These are phyloP conservation scores for Phyllosticta paracitricarpa DNA, from an alignment of 2,329 filamentous ascomycete genomes.

Conservation along the genomic window DNA sequence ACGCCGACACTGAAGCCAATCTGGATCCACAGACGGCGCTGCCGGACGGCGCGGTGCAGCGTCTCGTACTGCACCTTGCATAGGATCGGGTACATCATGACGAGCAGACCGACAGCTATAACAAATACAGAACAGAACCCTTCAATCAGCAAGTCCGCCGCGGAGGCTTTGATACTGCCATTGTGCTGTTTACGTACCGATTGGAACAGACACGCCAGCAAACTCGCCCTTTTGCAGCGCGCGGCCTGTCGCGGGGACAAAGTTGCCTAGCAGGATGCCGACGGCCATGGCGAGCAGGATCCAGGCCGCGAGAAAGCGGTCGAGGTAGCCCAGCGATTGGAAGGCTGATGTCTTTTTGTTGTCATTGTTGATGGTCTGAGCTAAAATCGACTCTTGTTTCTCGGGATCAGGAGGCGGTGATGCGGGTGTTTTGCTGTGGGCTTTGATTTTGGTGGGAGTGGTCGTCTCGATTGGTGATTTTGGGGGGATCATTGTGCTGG, in stretches of 20 bases:
- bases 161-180: neutral
- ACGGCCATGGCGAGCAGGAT: constrained; percentile 69
- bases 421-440: neutral
- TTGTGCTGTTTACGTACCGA: constrained; percentile 37
- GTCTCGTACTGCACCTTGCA: constrained; percentile 77
- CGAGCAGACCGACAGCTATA: constrained; percentile 63
- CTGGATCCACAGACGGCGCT: constrained; percentile 62
- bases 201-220: constrained; percentile 59
- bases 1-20: constrained; percentile 65
- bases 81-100: constrained; percentile 93
- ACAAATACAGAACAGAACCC: neutral
- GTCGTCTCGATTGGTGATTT: neutral
- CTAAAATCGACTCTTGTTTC: neutral
- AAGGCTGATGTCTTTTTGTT: constrained; percentile 13
- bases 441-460: neutral
- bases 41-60: constrained; percentile 55
- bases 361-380: neutral
- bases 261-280: constrained; percentile 67
- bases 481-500: neutral
- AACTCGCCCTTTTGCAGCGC: constrained; percentile 62
- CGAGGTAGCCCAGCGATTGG: constrained; percentile 34
- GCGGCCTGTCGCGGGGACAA: constrained; percentile 52
- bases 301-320: constrained; percentile 44
- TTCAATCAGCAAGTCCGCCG: neutral
- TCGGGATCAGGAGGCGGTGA: neutral